Percentiles rank a stretch among this genome's conserved stretches.
Conservation (phyloP, 1,284 basidiomycete species). For the Golubevia sp. region DNA sequence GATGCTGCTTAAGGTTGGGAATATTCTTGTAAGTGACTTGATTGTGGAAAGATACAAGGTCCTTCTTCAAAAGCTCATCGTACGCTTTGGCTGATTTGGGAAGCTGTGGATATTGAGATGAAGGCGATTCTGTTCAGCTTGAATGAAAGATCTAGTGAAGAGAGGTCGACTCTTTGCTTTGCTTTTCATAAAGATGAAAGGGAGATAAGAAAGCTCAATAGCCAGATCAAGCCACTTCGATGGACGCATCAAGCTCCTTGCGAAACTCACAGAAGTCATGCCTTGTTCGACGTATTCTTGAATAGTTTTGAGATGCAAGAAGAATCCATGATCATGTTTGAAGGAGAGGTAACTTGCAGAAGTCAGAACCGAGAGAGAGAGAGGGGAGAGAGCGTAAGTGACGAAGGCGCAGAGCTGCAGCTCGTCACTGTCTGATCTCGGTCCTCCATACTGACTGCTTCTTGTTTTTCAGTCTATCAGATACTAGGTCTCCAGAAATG, state of each 20-base stretch:
- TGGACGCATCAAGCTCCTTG: conserved; percentile 18
- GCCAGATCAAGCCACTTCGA: too few relatives aligned
- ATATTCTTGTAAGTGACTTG: conserved; percentile 71
- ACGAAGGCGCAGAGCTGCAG: neutral
- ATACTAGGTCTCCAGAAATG: conserved; percentile 79
- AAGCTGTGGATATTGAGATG: conserved; percentile 64
- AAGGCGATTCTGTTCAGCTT: neutral
- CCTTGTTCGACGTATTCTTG: conserved; percentile 74
- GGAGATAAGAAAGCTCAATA: too few relatives aligned
- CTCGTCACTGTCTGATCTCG: too few relatives aligned
- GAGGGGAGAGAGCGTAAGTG: neutral
- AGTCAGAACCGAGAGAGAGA: too few relatives aligned
- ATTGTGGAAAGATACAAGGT: conserved; percentile 75
- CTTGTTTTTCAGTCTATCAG: conserved; percentile 79
- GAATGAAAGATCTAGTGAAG: neutral
- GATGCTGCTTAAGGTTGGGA: conserved; percentile 75
- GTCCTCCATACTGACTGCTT: conserved; percentile 62
- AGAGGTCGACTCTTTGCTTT: conserved; percentile 1
- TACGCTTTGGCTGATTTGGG: conserved; percentile 66
- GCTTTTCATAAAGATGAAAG: neutral
- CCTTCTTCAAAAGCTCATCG: conserved; percentile 72
- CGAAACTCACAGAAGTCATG: conserved; percentile 47
- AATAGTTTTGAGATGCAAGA: conserved; percentile 77
- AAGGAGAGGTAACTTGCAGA: conserved; percentile 83
- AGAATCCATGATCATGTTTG: conserved; percentile 83